Conservation (phyloP, 116 monocot species). For the Papilionanthe hybrid region DNA sequence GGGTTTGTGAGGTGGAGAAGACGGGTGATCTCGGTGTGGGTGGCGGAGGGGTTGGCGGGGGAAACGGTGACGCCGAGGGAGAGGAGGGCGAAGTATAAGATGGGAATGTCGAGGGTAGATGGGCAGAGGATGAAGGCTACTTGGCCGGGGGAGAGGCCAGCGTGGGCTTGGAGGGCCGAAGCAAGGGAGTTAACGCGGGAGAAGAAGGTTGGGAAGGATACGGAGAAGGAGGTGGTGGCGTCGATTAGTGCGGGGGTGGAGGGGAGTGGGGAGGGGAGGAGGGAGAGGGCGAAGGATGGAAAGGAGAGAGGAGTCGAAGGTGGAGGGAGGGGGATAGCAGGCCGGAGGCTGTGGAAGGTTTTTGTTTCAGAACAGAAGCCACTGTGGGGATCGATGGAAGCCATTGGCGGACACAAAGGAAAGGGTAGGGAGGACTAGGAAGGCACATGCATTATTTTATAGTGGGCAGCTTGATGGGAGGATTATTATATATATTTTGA, state of each 20-base stretch:
- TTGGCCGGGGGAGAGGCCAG: conserved; percentile 23
- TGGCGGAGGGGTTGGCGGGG: conserved; percentile 42
- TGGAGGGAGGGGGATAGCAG: conserved; percentile 11
- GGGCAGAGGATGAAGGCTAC: conserved; percentile 57
- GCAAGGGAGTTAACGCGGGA: conserved; percentile 11
- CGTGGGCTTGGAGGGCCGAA: not conserved
- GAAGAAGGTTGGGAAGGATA: conserved; percentile 16
- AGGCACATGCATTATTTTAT: too few relatives aligned
- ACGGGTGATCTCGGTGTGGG: conserved; percentile 28
- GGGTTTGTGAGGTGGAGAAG: conserved; percentile 24
- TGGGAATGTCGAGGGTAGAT: conserved; percentile 29
- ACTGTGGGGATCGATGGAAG: not conserved
- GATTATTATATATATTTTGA: too few relatives aligned
- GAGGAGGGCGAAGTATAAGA: conserved; percentile 47
- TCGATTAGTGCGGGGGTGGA: conserved; percentile 14
- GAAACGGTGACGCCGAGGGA: conserved; percentile 40
- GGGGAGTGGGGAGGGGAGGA: conserved; percentile 10
- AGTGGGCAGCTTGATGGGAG: too few relatives aligned
- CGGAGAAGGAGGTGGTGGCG: conserved; percentile 4
- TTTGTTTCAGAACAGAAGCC: conserved; percentile 13
- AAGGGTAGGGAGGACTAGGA: too few relatives aligned
- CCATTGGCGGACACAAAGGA: too few relatives aligned
- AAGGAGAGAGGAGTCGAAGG: conserved; percentile 2
- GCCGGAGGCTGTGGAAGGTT: conserved; percentile 27
- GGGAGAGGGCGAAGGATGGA: not conserved